phyloP scores from a whole-genome alignment of 768 basidiomycete genomes.

The Podaxis sp. region DNA sequence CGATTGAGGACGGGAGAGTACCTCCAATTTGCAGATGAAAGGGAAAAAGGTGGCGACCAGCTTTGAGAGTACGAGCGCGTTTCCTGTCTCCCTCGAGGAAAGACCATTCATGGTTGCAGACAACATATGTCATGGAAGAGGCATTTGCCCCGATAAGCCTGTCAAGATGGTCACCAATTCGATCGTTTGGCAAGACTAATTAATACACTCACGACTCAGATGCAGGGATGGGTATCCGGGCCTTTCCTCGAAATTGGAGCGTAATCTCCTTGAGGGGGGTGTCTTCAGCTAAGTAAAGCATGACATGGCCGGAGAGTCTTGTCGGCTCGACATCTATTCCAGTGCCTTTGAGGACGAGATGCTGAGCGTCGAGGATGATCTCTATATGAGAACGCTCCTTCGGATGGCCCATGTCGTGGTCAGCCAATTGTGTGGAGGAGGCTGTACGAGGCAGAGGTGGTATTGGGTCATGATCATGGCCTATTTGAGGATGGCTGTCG shows the following conservation, averaged over 20 bases:
- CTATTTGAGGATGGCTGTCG: background rate
- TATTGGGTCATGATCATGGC: background rate
- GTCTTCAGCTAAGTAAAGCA: conserved; percentile 76
- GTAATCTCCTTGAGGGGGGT: conserved; percentile 84
- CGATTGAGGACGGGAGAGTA: conserved; percentile 76
- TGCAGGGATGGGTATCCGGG: conserved; percentile 58
- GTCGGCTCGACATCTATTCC: conserved; percentile 85
- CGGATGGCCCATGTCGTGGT: background rate
- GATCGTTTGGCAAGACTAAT: conserved; percentile 12
- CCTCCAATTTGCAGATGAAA: conserved; percentile 88
- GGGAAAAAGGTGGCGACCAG: conserved; percentile 92
- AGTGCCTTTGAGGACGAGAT: conserved; percentile 71
- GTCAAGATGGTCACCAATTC: conserved; percentile 14
- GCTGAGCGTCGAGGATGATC: conserved; percentile 71
- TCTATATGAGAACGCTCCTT: conserved; percentile 56
- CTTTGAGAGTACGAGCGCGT: conserved; percentile 87
- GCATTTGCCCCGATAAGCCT: conserved; percentile 42
- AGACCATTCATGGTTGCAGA: conserved; percentile 88
- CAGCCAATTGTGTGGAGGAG: conserved; percentile 7
- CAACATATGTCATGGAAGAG: conserved; percentile 52
- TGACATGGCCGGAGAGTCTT: conserved; percentile 77
- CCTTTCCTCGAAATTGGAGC: conserved; percentile 83
- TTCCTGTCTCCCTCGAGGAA: conserved; percentile 84
- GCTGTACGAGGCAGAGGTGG: background rate
- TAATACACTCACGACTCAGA: conserved; percentile 54